These are phyloP conservation scores for Penicillium soppii DNA, from an alignment of 495 filamentous ascomycete genomes.

Conservation along the genomic window DNA sequence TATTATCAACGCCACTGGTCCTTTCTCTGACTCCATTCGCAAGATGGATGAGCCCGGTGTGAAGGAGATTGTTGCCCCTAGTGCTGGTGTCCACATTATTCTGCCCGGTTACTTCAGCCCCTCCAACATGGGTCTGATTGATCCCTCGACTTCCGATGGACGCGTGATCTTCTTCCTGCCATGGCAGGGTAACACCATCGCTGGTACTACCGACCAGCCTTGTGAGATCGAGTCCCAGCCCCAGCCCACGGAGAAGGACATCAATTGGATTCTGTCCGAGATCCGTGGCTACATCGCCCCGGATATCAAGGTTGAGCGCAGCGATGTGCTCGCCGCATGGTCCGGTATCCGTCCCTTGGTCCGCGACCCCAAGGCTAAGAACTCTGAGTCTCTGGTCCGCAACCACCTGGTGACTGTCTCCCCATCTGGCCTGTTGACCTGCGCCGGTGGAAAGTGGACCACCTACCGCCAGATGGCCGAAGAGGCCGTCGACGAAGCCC, in stretches of 20 bases:
- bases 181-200: slow-evolving; percentile 99
- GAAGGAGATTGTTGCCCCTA: slow-evolving; percentile 89
- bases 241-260: slow-evolving; percentile 86
- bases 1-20: slow-evolving; percentile 95
- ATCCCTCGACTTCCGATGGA: slow-evolving; percentile 91
- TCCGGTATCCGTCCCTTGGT: slow-evolving; percentile 92
- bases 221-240: slow-evolving; percentile 81
- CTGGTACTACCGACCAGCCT: slow-evolving; percentile 91
- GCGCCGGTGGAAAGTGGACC: slow-evolving; percentile 98
- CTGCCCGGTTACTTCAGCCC: slow-evolving; percentile 95
- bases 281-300: slow-evolving; percentile 86
- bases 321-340: slow-evolving; percentile 96
- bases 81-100: slow-evolving; percentile 91
- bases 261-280: slow-evolving; percentile 94
- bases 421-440: slow-evolving; percentile 81
- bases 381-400: slow-evolving; percentile 91
- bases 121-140: slow-evolving; percentile 93
- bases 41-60: slow-evolving; percentile 79
- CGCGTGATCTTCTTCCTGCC: slow-evolving; percentile 99
- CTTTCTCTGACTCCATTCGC: slow-evolving; percentile 89
- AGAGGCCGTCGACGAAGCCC: slow-evolving; percentile 89
- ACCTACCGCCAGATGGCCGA: slow-evolving; percentile 99
- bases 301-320: slow-evolving; percentile 89
- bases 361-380: slow-evolving; percentile 88
- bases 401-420: slow-evolving; percentile 93